Evolutionary conservation across 305 asterid genomes (phyloP), one percentile per base, ranked within the genome.

Genomic region (Withania somnifera): DNA sequence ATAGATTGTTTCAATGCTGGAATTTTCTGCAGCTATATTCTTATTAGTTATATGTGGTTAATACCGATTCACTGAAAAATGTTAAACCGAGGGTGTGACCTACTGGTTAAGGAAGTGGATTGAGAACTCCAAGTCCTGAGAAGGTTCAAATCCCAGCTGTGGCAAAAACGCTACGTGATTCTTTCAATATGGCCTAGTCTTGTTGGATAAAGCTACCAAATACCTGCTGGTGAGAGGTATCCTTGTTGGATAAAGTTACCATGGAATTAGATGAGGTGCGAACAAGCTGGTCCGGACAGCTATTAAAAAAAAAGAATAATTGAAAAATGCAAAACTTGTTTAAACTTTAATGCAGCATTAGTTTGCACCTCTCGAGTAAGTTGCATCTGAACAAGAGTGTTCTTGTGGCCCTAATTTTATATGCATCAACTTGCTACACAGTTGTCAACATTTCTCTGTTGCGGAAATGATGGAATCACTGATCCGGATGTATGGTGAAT

Each of bases 381-480:
- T 47, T 73, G 79, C 79, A 47, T 69, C 42, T 73, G 79, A 73
- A 50, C 42, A 22, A 73, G 38, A 26, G 42, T 24, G 42, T 26
- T 47, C 22, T 28, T 50, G 54, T 47, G 60, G 26, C 22, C 42
- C 79, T 47, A 45, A 14, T 45, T 8, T 45, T 45, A 11, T 68
- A 26, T 73, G 79, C 1, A 26, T 47, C 79, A 73, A 47, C 42
- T 73, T 73, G 24, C 42, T 14, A 28, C 60, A 26, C 53, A 19
- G 45, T 75, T 50, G 79, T 26, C 45, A 50, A 28, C 61, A 50
- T 47, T 75, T 47, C 34, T 15, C 45, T 75, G 61, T 26, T 75
- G 28, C 79, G 47, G 79, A 50, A 68, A 50, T 75, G 79, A 75
- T 75, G 61, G 45, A 50, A 75, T 50, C 45, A 75, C 61, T 75